Evolutionary conservation across 805 yeast species (phyloP).

Genomic region (Nakazawaea laoshanensis): DNA sequence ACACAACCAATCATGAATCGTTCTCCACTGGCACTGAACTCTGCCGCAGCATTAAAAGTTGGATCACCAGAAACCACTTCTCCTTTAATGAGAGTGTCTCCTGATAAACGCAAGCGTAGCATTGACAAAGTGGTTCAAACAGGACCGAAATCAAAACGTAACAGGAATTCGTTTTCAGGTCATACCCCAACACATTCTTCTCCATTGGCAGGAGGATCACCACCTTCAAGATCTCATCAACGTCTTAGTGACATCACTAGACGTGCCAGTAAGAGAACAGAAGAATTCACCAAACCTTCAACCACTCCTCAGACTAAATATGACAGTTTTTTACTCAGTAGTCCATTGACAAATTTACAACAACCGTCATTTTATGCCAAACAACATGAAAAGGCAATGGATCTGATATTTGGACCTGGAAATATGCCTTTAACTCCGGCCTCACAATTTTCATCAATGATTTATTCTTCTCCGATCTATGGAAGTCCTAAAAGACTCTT

Average conservation of each 20-base stretch:
- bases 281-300: constrained; percentile 1
- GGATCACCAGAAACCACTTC: constrained; percentile 14
- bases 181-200: constrained; percentile 8
- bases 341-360: constrained; percentile 10
- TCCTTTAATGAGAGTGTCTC: constrained; percentile 17
- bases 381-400: constrained; percentile 4
- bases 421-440: constrained; percentile 20
- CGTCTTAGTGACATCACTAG: constrained; percentile 8
- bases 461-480: constrained; percentile 26
- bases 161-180: constrained; percentile 4
- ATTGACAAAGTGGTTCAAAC: constrained; percentile 1
- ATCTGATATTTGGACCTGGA: constrained; percentile 5
- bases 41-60: constrained; percentile 12
- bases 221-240: constrained; percentile 7
- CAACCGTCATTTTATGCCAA: constrained; percentile 10
- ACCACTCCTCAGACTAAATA: constrained; percentile 7
- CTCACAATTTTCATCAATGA: constrained; percentile 22
- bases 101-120: constrained; percentile 8
- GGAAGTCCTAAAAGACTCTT: too few relatives aligned
- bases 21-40: constrained; percentile 11
- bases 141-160: constrained; percentile 5
- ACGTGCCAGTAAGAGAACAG: too few relatives aligned
- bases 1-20: constrained; percentile 8
- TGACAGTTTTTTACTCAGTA: constrained; percentile 3
- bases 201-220: constrained; percentile 6